Evolutionary conservation across 306 rosid genomes (phyloP), one percentile per base, ranked within the genome.

Genomic region (Pachyrhizus erosus): DNA sequence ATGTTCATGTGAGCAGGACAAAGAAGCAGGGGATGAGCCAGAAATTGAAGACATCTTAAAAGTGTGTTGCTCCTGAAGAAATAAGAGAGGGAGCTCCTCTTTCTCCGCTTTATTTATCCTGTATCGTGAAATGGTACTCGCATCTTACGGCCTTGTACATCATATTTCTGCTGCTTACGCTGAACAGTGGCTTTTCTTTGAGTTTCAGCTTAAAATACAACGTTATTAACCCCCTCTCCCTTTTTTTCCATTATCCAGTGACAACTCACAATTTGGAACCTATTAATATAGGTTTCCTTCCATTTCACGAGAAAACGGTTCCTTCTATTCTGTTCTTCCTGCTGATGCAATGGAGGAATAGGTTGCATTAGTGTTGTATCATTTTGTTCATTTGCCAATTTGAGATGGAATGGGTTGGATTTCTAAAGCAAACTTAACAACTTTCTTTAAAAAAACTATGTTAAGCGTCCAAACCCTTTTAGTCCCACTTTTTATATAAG

Each of bases 1-100:
- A 61, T 64, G 76, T 72, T 61, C 34, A 34, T 23, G 37, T 43
- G 89, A 43, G 74, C 57, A 91, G 98, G 98, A 95, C 76, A 95
- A 90, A 88, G 98, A 91, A 88, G 98, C 98, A 21, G 94, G 98
- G 75, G 97, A 93, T 86, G 98, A 95, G 73, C 97, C 98, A 14
- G 90, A 88, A 65, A 95, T 95, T 34, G 88, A 91, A 84, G 97
- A 93, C 46, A 84, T 95, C 78, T 84, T 93, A 55, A 77, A 88
- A 87, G 95, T 91, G 34, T 91, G 95, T 84, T 91, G 97, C 82
- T 85, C 87, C 1, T 89, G 91, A 89, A 80, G 77, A 65, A 77
- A 40, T 43, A 48, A 52, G 24, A 11, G 43, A 37, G 7, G 42
- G 23, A 31, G 7, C 54, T 70, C 17, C 61, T 62, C 74, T 46